These are phyloP conservation scores for Gyromitra esculenta DNA, from an alignment of 2,329 filamentous ascomycete genomes.

Conservation along the genomic window DNA sequence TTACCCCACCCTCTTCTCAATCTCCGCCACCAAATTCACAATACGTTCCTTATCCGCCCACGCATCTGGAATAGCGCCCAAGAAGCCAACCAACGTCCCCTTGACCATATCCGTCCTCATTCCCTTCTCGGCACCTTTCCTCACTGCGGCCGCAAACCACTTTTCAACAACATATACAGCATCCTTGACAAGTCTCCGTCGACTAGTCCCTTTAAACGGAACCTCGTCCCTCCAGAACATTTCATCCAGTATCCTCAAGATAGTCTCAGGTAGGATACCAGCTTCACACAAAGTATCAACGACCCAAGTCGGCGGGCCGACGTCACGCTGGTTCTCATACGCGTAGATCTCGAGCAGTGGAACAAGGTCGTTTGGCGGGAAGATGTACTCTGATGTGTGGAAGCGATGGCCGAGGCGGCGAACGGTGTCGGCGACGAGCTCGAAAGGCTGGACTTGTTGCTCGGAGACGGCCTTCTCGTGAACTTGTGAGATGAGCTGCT, in stretches of 20 bases:
- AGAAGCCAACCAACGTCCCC: slow-evolving; percentile 38
- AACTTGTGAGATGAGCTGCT: slow-evolving; percentile 77
- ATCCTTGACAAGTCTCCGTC: slow-evolving; percentile 69
- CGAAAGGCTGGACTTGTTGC: slow-evolving; percentile 70
- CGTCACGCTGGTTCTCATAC: slow-evolving; percentile 69
- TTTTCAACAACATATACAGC: slow-evolving; percentile 70
- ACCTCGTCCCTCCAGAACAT: slow-evolving; percentile 75
- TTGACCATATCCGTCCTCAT: slow-evolving; percentile 46
- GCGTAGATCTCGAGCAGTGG: slow-evolving; percentile 72
- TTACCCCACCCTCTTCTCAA: slow-evolving; percentile 51
- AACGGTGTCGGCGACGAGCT: slow-evolving; percentile 72
- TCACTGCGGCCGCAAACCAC: slow-evolving; percentile 64
- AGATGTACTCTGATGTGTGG: slow-evolving; percentile 72
- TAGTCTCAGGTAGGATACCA: slow-evolving; percentile 69
- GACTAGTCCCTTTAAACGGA: slow-evolving; percentile 70
- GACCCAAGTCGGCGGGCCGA: slow-evolving; percentile 63
- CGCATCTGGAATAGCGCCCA: slow-evolving; percentile 31
- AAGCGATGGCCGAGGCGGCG: slow-evolving; percentile 73
- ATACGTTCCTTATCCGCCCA: slow-evolving; percentile 44
- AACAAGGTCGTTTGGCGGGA: slow-evolving; percentile 69
- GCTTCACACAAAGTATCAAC: slow-evolving; percentile 73
- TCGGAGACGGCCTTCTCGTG: slow-evolving; percentile 67
- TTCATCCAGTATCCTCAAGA: slow-evolving; percentile 71
- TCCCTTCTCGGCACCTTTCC: slow-evolving; percentile 40
- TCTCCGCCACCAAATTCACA: slow-evolving; percentile 44